These are phyloP conservation scores for Botryosphaeria agaves DNA, from an alignment of 2,329 filamentous ascomycete genomes.

Conservation along the genomic window DNA sequence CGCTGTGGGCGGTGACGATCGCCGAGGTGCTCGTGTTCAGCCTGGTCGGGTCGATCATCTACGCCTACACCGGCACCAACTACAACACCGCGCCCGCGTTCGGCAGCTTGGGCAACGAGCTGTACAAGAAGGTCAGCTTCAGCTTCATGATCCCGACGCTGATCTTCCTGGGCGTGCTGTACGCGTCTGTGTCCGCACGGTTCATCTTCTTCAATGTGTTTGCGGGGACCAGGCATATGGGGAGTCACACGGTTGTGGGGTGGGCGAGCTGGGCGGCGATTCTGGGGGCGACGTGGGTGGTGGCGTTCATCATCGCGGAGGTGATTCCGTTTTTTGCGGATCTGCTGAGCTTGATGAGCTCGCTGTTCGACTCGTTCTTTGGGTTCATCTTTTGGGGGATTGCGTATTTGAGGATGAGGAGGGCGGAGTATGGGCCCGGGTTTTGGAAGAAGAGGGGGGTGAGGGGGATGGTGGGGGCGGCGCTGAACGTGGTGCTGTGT, in stretches of 20 bases:
- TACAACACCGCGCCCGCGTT: slow-evolving; percentile 83
- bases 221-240: slow-evolving; percentile 61
- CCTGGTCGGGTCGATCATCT: slow-evolving; percentile 63
- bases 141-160: slow-evolving; percentile 93
- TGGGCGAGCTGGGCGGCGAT: slow-evolving; percentile 69
- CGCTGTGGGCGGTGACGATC: slow-evolving; percentile 78
- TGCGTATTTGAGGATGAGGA: slow-evolving; percentile 61
- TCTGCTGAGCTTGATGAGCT: slow-evolving; percentile 57
- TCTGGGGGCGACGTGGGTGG: slow-evolving; percentile 57
- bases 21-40: slow-evolving; percentile 76
- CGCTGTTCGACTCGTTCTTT: slow-evolving; percentile 82
- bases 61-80: slow-evolving; percentile 75
- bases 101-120: slow-evolving; percentile 54
- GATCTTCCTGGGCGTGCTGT: slow-evolving; percentile 80
- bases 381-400: slow-evolving; percentile 93
- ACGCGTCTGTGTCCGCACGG: slow-evolving; percentile 75
- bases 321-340: slow-evolving; percentile 89
- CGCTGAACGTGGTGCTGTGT: slow-evolving; percentile 58
- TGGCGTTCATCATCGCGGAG: slow-evolving; percentile 84
- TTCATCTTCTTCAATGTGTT: slow-evolving; percentile 90
- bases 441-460: slow-evolving; percentile 37
- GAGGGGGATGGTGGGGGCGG: slow-evolving; percentile 34
- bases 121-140: slow-evolving; percentile 78
- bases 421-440: slow-evolving; percentile 39
- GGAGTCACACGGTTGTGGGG: slow-evolving; percentile 61